Conservation (phyloP, 139 green algal species). For the Auxenochlorella pyrenoidosa region DNA sequence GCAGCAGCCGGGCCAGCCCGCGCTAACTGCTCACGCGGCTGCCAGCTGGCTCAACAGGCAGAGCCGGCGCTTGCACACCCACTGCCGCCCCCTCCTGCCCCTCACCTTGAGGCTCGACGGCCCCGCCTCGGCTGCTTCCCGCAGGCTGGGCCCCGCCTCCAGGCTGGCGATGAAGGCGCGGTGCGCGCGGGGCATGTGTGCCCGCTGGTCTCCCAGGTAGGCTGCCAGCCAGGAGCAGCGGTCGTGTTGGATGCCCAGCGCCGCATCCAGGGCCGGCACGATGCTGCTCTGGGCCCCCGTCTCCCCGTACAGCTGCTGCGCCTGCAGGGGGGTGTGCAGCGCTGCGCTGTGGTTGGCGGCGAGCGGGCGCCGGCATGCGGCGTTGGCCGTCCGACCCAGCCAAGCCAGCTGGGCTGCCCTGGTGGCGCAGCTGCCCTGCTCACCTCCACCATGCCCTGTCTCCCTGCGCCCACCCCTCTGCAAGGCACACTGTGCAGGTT, state of each 20-base stretch:
- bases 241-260: conserved; percentile 26
- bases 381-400: no score
- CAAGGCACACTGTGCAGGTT: no score
- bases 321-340: not conserved
- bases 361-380: no score
- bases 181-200: conserved; percentile 18
- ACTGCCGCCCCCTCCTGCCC: not conserved
- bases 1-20: no score
- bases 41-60: no score
- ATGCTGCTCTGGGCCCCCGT: conserved; percentile 18
- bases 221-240: conserved; percentile 5
- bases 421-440: no score
- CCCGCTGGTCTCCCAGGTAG: not conserved
- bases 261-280: conserved; percentile 2
- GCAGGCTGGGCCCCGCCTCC: conserved; percentile 11
- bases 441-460: no score
- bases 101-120: not conserved
- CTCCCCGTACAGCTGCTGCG: conserved; percentile 12
- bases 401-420: no score
- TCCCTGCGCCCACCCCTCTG: no score
- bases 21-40: no score
- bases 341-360: no score
- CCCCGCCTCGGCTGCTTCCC: not conserved
- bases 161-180: conserved; percentile 1
- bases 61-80: no score